Conservation (phyloP, 495 filamentous ascomycete species). For the Neurospora discreta region DNA sequence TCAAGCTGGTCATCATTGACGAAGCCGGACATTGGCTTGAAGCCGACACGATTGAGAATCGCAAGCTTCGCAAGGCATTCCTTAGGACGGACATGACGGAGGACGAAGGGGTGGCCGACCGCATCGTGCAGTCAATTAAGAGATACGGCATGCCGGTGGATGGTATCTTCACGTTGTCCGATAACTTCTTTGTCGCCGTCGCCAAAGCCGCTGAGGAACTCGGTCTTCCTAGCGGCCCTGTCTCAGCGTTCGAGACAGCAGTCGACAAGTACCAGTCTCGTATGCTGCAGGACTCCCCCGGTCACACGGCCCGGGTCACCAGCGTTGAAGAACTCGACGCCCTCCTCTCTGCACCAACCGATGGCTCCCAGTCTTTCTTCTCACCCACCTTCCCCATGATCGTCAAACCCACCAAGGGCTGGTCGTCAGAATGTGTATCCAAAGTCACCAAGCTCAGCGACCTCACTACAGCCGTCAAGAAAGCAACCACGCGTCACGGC, state of each 20-base stretch:
- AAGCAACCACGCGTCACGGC: slow-evolving; percentile 17
- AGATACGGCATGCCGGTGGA: slow-evolving; percentile 24
- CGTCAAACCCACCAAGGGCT: slow-evolving; percentile 24
- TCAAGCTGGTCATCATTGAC: slow-evolving; percentile 37
- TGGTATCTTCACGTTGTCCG: slow-evolving; percentile 28
- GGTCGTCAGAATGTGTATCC: slow-evolving; percentile 22
- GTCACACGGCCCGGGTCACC: slow-evolving; percentile 12
- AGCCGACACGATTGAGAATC: slow-evolving; percentile 17
- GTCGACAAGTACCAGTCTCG: slow-evolving; percentile 35
- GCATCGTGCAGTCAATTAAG: slow-evolving; percentile 22
- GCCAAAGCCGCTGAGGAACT: slow-evolving; percentile 22
- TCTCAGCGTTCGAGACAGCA: slow-evolving; percentile 27
- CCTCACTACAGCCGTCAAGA: slow-evolving; percentile 13
- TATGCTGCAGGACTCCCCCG: slow-evolving; percentile 21
- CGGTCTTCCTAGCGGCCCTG: slow-evolving; percentile 21
- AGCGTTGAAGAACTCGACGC: slow-evolving; percentile 12
- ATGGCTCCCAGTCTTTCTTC: slow-evolving; percentile 1
- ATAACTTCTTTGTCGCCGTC: slow-evolving; percentile 28
- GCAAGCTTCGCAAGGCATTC: slow-evolving; percentile 26
- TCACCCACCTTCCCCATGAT: slow-evolving; percentile 14
- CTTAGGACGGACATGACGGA: slow-evolving; percentile 23
- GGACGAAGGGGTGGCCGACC: slow-evolving; percentile 18
- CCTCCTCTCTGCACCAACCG: background rate
- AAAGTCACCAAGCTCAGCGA: slow-evolving; percentile 13
- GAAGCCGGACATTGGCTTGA: slow-evolving; percentile 38